phyloP scores from a whole-genome alignment of 345 rosid species.

The Rubroshorea leprosula region DNA sequence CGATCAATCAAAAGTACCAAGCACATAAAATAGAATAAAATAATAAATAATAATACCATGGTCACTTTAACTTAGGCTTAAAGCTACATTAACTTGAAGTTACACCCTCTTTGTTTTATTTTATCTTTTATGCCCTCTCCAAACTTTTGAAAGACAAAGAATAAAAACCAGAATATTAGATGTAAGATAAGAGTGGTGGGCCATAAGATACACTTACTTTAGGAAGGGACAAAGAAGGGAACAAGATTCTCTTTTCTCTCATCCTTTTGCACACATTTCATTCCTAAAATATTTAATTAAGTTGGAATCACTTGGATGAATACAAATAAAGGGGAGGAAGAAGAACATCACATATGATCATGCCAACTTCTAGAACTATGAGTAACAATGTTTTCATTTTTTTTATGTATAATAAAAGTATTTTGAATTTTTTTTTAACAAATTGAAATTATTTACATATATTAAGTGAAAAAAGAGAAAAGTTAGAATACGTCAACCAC shows the following conservation, averaged over 20 bases:
- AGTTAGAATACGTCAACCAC: no score
- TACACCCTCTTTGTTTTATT: no score
- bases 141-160: slow-evolving; percentile 10
- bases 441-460: no score
- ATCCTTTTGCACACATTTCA: slow-evolving; percentile 4
- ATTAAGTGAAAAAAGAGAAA: no score
- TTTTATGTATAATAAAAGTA: no score
- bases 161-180: background rate
- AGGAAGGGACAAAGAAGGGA: slow-evolving; percentile 15
- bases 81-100: slow-evolving; percentile 13
- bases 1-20: slow-evolving; percentile 2
- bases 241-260: slow-evolving; percentile 8
- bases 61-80: slow-evolving; percentile 16
- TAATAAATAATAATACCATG: no score
- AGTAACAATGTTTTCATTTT: background rate
- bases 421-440: no score
- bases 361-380: background rate
- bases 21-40: background rate
- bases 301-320: slow-evolving; percentile 2
- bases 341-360: background rate
- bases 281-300: background rate
- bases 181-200: slow-evolving; percentile 17
- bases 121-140: background rate
- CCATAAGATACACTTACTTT: no score
- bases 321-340: background rate